Conservation (phyloP, 2,329 filamentous ascomycete genomes). For the Byssothecium circinans region DNA sequence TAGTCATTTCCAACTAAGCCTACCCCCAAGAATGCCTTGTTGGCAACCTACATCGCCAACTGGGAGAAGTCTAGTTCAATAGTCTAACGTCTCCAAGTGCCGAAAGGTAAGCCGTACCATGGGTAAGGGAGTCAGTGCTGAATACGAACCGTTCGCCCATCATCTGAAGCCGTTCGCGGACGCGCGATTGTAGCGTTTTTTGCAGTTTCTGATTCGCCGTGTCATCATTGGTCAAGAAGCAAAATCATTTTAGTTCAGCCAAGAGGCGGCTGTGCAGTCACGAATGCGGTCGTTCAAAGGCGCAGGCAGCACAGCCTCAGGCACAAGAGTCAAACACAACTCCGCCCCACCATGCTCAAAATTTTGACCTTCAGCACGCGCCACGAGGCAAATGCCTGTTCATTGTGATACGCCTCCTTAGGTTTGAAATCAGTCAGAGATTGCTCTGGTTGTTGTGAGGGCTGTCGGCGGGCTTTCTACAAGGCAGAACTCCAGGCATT, state of each 20-base stretch:
- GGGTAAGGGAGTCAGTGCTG: background rate
- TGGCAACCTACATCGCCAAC: background rate
- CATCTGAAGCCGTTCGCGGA: background rate
- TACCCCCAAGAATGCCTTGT: slow-evolving; percentile 6
- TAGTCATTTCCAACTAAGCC: background rate
- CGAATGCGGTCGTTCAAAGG: background rate
- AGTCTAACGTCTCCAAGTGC: too few relatives aligned
- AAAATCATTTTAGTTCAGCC: background rate
- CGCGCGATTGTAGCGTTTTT: background rate
- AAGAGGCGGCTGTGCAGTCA: slow-evolving; percentile 2
- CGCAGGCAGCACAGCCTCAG: background rate
- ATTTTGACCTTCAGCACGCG: background rate
- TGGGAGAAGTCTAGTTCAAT: too few relatives aligned
- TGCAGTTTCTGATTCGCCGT: background rate
- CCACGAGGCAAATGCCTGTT: background rate
- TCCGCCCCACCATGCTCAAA: background rate
- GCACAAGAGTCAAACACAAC: background rate
- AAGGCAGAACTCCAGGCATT: too few relatives aligned
- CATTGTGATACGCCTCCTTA: background rate
- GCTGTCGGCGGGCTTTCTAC: background rate
- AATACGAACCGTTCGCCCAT: slow-evolving; percentile 1
- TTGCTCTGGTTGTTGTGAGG: too few relatives aligned
- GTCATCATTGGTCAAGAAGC: background rate
- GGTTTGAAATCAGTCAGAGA: slow-evolving; percentile 4
- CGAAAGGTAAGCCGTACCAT: background rate